Evolutionary conservation across 2,329 filamentous ascomycete genomes (phyloP), one percentile per base, ranked within the genome.

Genomic region (Claviceps fusiformis): DNA sequence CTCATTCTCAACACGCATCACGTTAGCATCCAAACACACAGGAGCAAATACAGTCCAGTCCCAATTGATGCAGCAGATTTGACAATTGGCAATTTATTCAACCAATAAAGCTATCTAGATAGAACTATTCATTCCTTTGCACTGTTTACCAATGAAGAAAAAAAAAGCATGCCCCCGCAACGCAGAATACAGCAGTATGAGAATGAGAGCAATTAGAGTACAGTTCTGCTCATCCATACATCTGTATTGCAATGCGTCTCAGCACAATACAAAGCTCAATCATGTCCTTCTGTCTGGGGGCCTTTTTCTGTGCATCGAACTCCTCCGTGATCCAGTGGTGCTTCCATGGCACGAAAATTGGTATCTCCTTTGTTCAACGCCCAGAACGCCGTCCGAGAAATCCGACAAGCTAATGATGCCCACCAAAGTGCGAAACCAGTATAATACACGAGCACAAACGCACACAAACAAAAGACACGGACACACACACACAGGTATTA

Each of bases 371-470:
- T 44, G 41, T 35, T 39, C 43, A 43, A 41, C 31, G 5, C 37
- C 50, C 33, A 17, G 62, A 70, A 70, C 68, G 67, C 68, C 68
- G 48, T 56, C 54, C 61, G 62, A 60, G 57, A 63, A 61, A 61
- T 58, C 62, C 58, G 61, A 63, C 55, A 62, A 62, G 63, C 60
- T 59, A 59, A 62, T 61, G 13, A 49, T 49, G 59, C 59, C 64
- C 64, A 61, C 62, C 61, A 64, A 64, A 69, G 63, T 65, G 62
- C 62, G 61, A 63, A 65, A 61, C 62, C 63, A 66, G 65, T 66
- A 67, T 58, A 65, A 63, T 67, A 69, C 63, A 68, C 60, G 58
- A 62, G 60, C 62, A 39, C 31, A 31, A 13, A 53, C 49, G 45
- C 33, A 49, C 37, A 15, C 19, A 43, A 17, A 17, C 15, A 29